These are phyloP conservation scores for Polyporus arcularius DNA, from an alignment of 768 basidiomycete species.

Conservation along the genomic window DNA sequence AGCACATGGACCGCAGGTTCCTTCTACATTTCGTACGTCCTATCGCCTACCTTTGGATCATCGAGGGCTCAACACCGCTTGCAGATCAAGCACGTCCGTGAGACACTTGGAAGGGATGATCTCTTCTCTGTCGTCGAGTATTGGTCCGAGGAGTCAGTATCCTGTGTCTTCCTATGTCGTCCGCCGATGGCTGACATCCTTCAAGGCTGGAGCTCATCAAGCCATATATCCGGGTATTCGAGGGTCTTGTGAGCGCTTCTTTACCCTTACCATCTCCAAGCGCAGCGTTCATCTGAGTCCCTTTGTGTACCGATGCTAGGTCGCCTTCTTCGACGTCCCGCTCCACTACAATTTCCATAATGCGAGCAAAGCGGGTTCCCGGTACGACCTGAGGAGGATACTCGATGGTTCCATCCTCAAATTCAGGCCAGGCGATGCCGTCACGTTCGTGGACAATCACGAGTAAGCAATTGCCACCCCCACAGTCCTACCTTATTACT, in stretches of 20 bases:
- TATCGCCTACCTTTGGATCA: background rate
- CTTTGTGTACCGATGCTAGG: conserved; percentile 39
- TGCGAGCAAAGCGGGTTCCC: conserved; percentile 66
- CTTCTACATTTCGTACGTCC: conserved; percentile 64
- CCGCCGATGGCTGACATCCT: conserved; percentile 1
- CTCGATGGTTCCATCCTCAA: conserved; percentile 70
- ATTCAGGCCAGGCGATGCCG: conserved; percentile 73
- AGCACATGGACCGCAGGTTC: conserved; percentile 79
- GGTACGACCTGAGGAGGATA: conserved; percentile 78
- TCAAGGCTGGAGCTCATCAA: conserved; percentile 50
- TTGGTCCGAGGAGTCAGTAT: conserved; percentile 71
- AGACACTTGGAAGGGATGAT: conserved; percentile 41
- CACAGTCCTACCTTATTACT: conserved; percentile 1
- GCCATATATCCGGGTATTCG: conserved; percentile 60
- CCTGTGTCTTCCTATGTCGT: background rate
- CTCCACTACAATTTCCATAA: conserved; percentile 81
- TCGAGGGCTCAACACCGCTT: background rate
- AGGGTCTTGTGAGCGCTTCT: conserved; percentile 55
- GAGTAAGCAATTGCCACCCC: conserved; percentile 54
- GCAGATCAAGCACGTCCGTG: conserved; percentile 48
- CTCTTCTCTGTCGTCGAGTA: conserved; percentile 80
- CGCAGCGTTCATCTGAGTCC: background rate
- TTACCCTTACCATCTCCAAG: background rate
- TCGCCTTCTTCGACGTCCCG: conserved; percentile 90
- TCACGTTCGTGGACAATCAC: conserved; percentile 90